Base-by-base conservation (phyloP, 2,329 filamentous ascomycete genomes). In the Diaporthe amygdali region DNA sequence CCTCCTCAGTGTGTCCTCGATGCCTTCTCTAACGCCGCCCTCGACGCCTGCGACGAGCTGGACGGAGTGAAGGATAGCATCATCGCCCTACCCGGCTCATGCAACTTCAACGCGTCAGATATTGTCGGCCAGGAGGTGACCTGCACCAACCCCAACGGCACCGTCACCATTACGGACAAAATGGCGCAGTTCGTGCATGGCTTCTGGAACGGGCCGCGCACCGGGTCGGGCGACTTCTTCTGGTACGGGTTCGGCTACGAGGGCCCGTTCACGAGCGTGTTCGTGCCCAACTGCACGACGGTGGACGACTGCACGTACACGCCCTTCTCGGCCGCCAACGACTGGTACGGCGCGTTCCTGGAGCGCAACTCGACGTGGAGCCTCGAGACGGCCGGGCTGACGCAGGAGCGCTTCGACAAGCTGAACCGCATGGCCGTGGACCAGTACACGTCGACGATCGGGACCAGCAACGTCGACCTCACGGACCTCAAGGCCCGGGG, bases 21-120 rank as follows among this genome's bases (percentile, higher is more conserved):
- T 72, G 79, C 56, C 78, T 85, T 76, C 78, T 73, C 69, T 3
- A 56, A 69, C 2, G 80, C 77, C 1, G 84, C 85, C 68, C 76
- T 86, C n/a, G 52, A 81, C 56, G 78, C 75, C 17, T 87, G 85
- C 72, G 85, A 88, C 73, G 75, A 68, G 1, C 78, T 83, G 44
- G 85, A 87, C 70, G 83, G 83, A 1, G 73, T 85, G 2, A 71
- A 76, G 3, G 85, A 88, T 75, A 82, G 79, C 55, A 80, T 87
- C 66, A 80, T 87, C 32, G 77, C 78, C 17, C 78, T 83, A 49
- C 79, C 81, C 0, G 76, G 77, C 15, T 71, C 74, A 9, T 87
- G 85, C 74, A 55, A 27, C 1, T 82, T 81, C 41, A 77, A 81
- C 59, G 78, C 80, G 9, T 77, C 76, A 17, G 49, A 34, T 0